Base-by-base conservation (phyloP, 768 basidiomycete species). In the Suillus paluster region DNA sequence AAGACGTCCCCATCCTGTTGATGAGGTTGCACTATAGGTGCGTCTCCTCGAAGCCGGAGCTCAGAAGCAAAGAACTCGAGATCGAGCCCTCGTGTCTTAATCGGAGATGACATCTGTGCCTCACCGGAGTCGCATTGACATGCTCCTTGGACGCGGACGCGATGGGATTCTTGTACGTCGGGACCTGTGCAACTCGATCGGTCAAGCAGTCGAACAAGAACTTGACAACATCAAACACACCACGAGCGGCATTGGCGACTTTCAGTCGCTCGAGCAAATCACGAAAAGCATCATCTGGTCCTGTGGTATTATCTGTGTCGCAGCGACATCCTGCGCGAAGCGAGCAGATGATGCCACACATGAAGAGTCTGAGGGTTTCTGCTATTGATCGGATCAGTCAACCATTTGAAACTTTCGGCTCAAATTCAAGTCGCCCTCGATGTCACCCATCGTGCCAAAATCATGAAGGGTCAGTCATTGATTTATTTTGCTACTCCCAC, bases 321-420 rank as follows among this genome's bases (percentile, higher is more conserved):
- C 61, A 55, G 34, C 69, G 57, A 57, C 38, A 56, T 60, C 59
- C 34, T 27, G 59, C 44, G 54, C 67, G 73, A 57, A 81, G 75
- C 60, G 80, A 80, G 61, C 88, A 82, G 63, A 87, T 81, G 62
- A 92, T 90, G 19, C 90, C 90, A 66, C 90, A 92, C 90, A 92
- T 92, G 62, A 67, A 57, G 62, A 52, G 56, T 49, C 45, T 55
- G 36, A 63, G 59, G 15, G 23, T 50, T 34, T 44, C 21, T 14
- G 34, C 27, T 53, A 58, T 49, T 19, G 21, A 58, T 56, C 46
- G 14, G 36, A 56, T 38, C n/a, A 23, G 27, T 17, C 6, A 9
- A 12, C 10, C n/a, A 17, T 52, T 50, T 27, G 17, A 39, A 15
- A 30, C 19, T 25, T 33, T 45, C 21, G 39, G 27, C 30, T 25